phyloP scores from a whole-genome alignment of 2,329 filamentous ascomycete species.

The Phialophora verrucosa region DNA sequence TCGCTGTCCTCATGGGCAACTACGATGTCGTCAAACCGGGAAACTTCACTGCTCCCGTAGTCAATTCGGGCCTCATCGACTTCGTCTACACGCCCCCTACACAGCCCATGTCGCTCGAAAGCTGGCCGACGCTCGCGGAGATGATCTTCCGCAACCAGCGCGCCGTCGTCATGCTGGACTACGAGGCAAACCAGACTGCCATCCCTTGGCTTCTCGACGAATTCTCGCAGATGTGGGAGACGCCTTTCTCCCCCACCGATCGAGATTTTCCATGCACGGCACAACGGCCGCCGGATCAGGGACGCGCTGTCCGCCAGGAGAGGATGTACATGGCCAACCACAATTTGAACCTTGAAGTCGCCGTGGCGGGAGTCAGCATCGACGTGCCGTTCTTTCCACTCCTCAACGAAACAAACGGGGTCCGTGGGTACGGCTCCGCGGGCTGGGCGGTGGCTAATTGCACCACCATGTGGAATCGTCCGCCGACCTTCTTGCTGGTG shows the following conservation, averaged over 20 bases:
- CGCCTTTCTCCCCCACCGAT: slow-evolving; percentile 77
- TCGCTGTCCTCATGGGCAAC: slow-evolving; percentile 86
- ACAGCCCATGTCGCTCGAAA: slow-evolving; percentile 70
- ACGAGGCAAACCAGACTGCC: slow-evolving; percentile 76
- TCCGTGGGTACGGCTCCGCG: slow-evolving; percentile 68
- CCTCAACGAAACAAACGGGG: slow-evolving; percentile 74
- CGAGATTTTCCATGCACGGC: slow-evolving; percentile 76
- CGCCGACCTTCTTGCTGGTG: slow-evolving; percentile 80
- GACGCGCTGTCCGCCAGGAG: slow-evolving; percentile 57
- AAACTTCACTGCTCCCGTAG: slow-evolving; percentile 71
- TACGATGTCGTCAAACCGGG: slow-evolving; percentile 71
- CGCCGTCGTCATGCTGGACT: slow-evolving; percentile 83
- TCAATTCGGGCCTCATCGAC: slow-evolving; percentile 71
- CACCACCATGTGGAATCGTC: slow-evolving; percentile 65
- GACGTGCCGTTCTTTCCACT: slow-evolving; percentile 74
- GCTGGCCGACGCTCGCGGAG: slow-evolving; percentile 82
- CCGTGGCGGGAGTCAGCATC: slow-evolving; percentile 66
- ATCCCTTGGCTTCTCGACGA: slow-evolving; percentile 87
- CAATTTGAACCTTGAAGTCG: slow-evolving; percentile 82
- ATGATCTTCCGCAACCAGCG: slow-evolving; percentile 75
- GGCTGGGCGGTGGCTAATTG: slow-evolving; percentile 70
- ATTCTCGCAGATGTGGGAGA: slow-evolving; percentile 90
- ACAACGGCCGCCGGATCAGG: slow-evolving; percentile 71
- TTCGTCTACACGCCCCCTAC: slow-evolving; percentile 76
- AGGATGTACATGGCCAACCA: slow-evolving; percentile 86